Evolutionary conservation across 1,284 basidiomycete species (phyloP), one percentile per base, ranked within the genome.

Genomic region (Neonothopanus nambi): DNA sequence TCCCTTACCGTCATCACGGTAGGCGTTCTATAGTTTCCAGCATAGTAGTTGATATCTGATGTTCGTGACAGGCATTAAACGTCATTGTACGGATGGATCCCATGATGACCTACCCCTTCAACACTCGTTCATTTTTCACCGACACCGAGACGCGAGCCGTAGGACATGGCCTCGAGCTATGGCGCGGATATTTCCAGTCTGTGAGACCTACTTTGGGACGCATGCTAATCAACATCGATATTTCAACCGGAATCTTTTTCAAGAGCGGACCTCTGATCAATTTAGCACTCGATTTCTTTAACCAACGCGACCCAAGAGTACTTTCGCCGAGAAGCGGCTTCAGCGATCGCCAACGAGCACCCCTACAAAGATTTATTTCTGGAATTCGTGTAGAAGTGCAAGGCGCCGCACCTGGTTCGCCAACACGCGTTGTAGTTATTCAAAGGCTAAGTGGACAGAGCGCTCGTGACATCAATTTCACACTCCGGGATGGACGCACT

Each of bases 81-180:
- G 80, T 85, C 15, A 77, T 79, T 13, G 69, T 85, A 11, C 73
- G 83, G 8, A 82, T 82, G 79, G 76, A 77, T 47, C 82, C 83
- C 0, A 77, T 75, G 0, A 62, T 77, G 66, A 70, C 71, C 20
- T 80, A 78, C 41, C 81, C 81, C 0, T 82, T 83, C 68, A 84
- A 84, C 53, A 71, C 78, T 7, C 74, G 80, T 0, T 82, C 79
- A 0, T 85, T 85, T 67, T 86, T 83, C 63, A 81, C 81, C 0
- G 63, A 74, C 40, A 61, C 62, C 2, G 82, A 80, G 56, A 73
- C 68, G 6, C 71, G 69, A 53, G 68, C 73, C 45, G 77, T 85
- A 11, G 81, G 82, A 1, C 53, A 61, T 3, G 82, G 82, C 0
- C 67, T 85, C 9, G 70, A 77, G 18, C 66, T 83, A 1, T 81